Evolutionary conservation across 1,284 basidiomycete species (phyloP), one percentile per base, ranked within the genome.

Genomic region (Trichosporon faecale): DNA sequence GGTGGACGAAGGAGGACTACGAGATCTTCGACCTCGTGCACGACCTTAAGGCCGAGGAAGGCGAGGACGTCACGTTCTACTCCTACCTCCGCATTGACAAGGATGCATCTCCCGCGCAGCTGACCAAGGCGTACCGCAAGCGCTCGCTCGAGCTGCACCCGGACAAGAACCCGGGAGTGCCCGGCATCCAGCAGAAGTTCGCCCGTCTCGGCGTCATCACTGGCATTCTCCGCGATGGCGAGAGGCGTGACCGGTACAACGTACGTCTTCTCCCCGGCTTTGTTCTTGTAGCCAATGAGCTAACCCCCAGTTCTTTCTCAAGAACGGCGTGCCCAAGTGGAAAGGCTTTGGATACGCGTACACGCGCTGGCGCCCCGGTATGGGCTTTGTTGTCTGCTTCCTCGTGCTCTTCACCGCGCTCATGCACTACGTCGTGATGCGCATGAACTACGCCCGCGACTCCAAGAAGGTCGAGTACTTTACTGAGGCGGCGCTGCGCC

Each of bases 21-120:
- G 95, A 98, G 84, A 95, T 98, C 67, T 98, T 98, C 78, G 95
- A 97, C 84, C 87, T 98, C n/a, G 94, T 97, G 69, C 88, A 88
- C 73, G 91, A 88, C 6, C 83, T 98, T 37, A 90, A 96, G 84
- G 84, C 85, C 1, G 86, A 91, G 1, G 94, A 96, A 86, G 95
- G 91, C 74, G 94, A 92, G 80, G 92, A 91, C 29, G 93, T 90
- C 11, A 91, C 90, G 0, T 98, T 98, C 84, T 98, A 96, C 85
- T 91, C 91, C 21, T 93, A 90, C 88, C 84, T 95, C 44, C 89
- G 89, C 70, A 87, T 95, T 0, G 84, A 91, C 7, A 82, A 88
- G 3, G 89, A 89, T 2, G 93, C 93, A 0, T 85, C 88, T 14
- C 88, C 88, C 5, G 73, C 86, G 25, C 91, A 95, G 75, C 92